Base-by-base conservation (phyloP, 2,329 filamentous ascomycete genomes). In the Colletotrichum nymphaeae region DNA sequence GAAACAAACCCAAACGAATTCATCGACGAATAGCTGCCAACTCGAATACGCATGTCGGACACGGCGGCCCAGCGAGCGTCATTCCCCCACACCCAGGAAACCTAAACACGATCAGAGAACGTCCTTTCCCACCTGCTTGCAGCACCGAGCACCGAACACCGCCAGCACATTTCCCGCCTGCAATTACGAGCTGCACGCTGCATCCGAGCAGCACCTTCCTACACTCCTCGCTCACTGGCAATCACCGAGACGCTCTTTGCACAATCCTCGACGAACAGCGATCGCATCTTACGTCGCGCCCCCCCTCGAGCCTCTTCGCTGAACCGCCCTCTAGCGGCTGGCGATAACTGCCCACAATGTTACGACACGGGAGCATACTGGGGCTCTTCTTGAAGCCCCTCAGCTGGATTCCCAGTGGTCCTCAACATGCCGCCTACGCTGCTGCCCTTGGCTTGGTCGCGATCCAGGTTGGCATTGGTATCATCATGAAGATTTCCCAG, bases 381-480 rank as follows among this genome's bases (percentile, higher is more conserved):
- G 59, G 75, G 69, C 58, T 63, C 75, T 60, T 70, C 63, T 32
- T 58, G 60, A 74, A 72, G 70, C 73, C 73, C 53, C 65, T 74
- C 14, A 32, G 70, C 37, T 73, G 73, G 59, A 63, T 74, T 19
- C 72, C 75, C 32, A 57, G 46, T 55, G 76, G 73, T 22, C 75
- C 74, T 58, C 76, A 76, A 59, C 70, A 69, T 53, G 74, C 74
- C n/a, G 75, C 75, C 55, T 77, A 76, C 64, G 76, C 76, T 14
- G 80, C 81, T 16, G 80, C 81, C 8, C 76, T 82, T 26, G 79
- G 78, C 22, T 76, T 82, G 14, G 78, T 83, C 24, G 77, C 77
- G 11, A 81, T 83, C 58, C 79, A 81, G 73, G 81, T 81, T 63
- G 78, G 80, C 57, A 80, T 83, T n/a, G 78, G 78, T 55, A 79